A percentile compares a stretch with the other conserved stretches of the same genome.
phyloP scores from a whole-genome alignment of 176 grass and related monocot genomes.

The Oryza rufipogon region DNA sequence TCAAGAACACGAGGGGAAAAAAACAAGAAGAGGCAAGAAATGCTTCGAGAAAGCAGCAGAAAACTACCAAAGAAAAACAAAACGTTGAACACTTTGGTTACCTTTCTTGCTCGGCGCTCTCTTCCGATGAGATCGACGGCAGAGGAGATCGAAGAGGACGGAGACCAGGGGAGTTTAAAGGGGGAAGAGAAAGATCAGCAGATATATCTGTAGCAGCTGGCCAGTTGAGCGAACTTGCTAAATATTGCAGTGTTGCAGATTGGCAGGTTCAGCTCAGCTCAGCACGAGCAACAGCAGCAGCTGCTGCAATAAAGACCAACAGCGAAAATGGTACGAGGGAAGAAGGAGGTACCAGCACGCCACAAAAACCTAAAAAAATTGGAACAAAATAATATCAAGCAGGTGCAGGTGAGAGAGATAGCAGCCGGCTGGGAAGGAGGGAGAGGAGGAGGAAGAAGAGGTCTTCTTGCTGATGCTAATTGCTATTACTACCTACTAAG shows the following conservation, averaged over 20 bases:
- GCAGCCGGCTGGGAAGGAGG: no score
- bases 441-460: neutral
- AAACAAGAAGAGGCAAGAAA: neutral
- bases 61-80: no score
- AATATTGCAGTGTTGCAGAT: neutral
- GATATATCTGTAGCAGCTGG: conserved; percentile 4
- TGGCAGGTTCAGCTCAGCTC: neutral
- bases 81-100: neutral
- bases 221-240: neutral
- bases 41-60: neutral
- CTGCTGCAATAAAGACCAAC: conserved; percentile 22
- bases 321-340: neutral
- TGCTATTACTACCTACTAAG: no score
- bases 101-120: neutral
- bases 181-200: neutral
- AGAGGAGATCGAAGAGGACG: neutral
- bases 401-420: neutral
- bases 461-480: neutral
- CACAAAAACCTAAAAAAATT: no score
- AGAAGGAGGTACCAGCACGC: neutral
- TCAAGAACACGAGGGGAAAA: neutral
- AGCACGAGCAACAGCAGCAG: neutral
- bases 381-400: neutral
- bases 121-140: conserved; percentile 1
- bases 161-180: neutral